Percentiles rank a stretch among this genome's conserved stretches.
These are phyloP conservation scores for Spathaspora gorwiae DNA, from an alignment of 805 yeast genomes.

Conservation along the genomic window DNA sequence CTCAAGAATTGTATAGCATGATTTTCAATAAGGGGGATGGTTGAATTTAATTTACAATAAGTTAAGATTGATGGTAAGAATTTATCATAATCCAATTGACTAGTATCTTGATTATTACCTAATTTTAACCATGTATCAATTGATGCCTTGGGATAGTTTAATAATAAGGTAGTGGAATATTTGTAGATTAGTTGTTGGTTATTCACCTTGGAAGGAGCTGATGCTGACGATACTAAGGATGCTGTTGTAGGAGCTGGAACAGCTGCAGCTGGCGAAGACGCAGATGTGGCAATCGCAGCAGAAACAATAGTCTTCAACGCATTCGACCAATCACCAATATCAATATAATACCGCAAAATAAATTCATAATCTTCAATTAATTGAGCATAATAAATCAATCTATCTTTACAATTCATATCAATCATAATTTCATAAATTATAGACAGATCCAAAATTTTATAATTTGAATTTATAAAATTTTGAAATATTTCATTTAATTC, in stretches of 20 bases:
- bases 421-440: slow-evolving; percentile 70
- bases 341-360: slow-evolving; percentile 66
- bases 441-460: slow-evolving; percentile 51
- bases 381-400: slow-evolving; percentile 64
- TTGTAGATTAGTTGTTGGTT: slow-evolving; percentile 47
- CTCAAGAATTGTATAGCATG: slow-evolving; percentile 63
- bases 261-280: too few species aligned
- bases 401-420: slow-evolving; percentile 60
- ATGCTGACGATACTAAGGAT: too few species aligned
- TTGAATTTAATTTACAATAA: slow-evolving; percentile 47
- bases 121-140: slow-evolving; percentile 75
- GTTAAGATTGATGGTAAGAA: slow-evolving; percentile 73
- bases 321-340: slow-evolving; percentile 66
- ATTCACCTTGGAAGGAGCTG: neutral
- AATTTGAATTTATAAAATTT: slow-evolving; percentile 49
- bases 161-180: slow-evolving; percentile 63
- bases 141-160: slow-evolving; percentile 65
- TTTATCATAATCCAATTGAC: slow-evolving; percentile 39
- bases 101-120: neutral
- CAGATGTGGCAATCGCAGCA: too few species aligned
- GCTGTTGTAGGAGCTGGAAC: too few species aligned
- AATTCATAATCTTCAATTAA: slow-evolving; percentile 63
- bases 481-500: slow-evolving; percentile 20
- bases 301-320: slow-evolving; percentile 51
- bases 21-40: slow-evolving; percentile 45